Base-by-base conservation (phyloP, 169 alveolate species). In the Plasmodium relictum region DNA sequence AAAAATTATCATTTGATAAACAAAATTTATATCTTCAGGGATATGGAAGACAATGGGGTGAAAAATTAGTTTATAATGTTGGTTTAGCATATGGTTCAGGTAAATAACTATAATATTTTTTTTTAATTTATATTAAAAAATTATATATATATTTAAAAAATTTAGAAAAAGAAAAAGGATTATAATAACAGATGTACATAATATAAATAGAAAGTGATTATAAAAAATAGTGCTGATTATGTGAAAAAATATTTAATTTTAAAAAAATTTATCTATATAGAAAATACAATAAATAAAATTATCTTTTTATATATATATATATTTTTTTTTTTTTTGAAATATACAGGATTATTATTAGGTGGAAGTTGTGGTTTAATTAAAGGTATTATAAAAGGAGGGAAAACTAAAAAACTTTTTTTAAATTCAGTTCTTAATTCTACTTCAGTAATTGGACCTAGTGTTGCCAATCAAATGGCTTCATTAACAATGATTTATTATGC, bases 1-100 rank as follows among this genome's bases (percentile, higher is more conserved):
- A 69, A 45, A 83, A 73, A 52, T 83, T 91, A 76, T 72, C 92
- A 6, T 69, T 88, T 45, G 80, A 91, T 45, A 93, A 59, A 86
- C 94, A 89, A 88, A 93, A 74, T 95, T 89, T 92, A 72, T 95
- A 65, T 62, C 94, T 88, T 52, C 91, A 88, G 72, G 95, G 96
- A 16, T 95, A 95, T 85, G 97, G 96, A 37, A 93, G 97, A 45
- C 97, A 94, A 73, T 95, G 97, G 97, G 97, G 97, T 7, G 97
- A 94, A 78, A 95, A 95, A 72, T 80, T 95, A 39, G 95, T 97
- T 16, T 95, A 95, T 73, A 93, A 96, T 54, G 97, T 94, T n/a
- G 97, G 97, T 10, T 72, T 95, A 62, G 96, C 97, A 37, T 95
- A 95, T 76, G 97, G 97, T 18, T 91, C 97, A 69, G 97, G 97